Evolutionary conservation across 2,329 filamentous ascomycete species (phyloP).

Genomic region (Proliferodiscus dingleyae): DNA sequence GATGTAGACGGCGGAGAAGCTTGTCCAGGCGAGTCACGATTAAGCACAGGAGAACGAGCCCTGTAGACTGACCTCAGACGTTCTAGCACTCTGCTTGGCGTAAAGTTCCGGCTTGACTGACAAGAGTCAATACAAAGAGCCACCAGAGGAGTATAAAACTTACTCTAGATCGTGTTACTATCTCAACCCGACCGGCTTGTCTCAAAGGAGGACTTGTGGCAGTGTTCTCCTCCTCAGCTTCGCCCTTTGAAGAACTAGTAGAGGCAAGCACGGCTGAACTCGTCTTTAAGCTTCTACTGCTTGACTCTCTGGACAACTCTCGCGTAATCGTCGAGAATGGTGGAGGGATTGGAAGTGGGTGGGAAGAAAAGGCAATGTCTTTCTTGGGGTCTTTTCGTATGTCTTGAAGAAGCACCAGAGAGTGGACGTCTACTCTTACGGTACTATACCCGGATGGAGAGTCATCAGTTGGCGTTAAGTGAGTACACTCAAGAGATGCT

Average conservation of each 20-base stretch:
- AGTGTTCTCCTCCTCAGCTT: neutral
- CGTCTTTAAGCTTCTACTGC: neutral
- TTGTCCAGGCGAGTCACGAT: slow-evolving; percentile 5
- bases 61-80: slow-evolving; percentile 15
- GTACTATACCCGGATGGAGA: neutral
- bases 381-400: neutral
- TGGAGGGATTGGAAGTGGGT: slow-evolving; percentile 22
- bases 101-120: slow-evolving; percentile 9
- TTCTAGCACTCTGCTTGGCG: slow-evolving; percentile 4
- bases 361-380: slow-evolving; percentile 14
- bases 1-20: slow-evolving; percentile 14
- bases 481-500: slow-evolving; percentile 23
- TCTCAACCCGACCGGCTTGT: neutral
- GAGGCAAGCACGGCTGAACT: slow-evolving; percentile 1
- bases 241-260: slow-evolving; percentile 12
- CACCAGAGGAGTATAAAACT: neutral
- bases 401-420: neutral
- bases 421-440: neutral
- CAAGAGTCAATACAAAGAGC: neutral
- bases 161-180: slow-evolving; percentile 8
- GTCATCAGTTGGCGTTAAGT: neutral
- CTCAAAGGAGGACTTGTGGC: neutral
- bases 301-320: slow-evolving; percentile 12
- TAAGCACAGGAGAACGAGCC: slow-evolving; percentile 15
- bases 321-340: slow-evolving; percentile 28